Evolutionary conservation across 176 grass and related monocot species (phyloP).

Genomic region (Olyra latifolia): DNA sequence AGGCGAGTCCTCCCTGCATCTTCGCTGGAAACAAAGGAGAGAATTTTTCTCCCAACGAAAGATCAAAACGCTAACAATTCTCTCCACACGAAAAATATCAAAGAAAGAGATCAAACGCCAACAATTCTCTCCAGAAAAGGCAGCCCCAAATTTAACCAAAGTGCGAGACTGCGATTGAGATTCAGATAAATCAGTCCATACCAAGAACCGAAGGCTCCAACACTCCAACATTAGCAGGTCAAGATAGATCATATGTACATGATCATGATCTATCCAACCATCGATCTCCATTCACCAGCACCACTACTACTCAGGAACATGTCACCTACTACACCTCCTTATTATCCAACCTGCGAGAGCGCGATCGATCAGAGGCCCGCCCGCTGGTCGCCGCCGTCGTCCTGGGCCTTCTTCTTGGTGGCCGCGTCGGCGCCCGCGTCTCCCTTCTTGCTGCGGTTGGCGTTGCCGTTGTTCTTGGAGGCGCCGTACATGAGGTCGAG

Average conservation of each 20-base stretch:
- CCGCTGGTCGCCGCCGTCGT: background rate
- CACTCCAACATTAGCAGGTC: background rate
- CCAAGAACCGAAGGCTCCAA: conserved; percentile 6
- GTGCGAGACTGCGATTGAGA: background rate
- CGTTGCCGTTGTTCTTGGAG: background rate
- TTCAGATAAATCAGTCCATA: background rate
- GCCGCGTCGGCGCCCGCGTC: background rate
- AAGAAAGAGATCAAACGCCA: background rate
- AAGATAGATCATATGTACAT: conserved; percentile 38
- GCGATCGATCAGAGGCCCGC: background rate
- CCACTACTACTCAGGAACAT: background rate
- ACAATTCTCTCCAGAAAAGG: background rate
- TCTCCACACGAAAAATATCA: background rate
- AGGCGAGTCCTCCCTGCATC: background rate
- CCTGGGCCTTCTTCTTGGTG: conserved; percentile 18
- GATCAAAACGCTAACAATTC: too few species aligned
- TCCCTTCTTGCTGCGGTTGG: background rate
- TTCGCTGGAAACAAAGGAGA: background rate
- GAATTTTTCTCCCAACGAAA: too few species aligned
- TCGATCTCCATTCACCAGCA: background rate
- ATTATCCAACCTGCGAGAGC: conserved; percentile 19
- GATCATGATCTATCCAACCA: background rate
- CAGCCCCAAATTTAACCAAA: background rate
- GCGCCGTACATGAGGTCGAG: conserved; percentile 18
- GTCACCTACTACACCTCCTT: background rate